A percentile compares a stretch with the other conserved stretches of the same genome.
Conservation (phyloP, 2,329 filamentous ascomycete genomes). For the Pseudogymnoascus sp. region DNA sequence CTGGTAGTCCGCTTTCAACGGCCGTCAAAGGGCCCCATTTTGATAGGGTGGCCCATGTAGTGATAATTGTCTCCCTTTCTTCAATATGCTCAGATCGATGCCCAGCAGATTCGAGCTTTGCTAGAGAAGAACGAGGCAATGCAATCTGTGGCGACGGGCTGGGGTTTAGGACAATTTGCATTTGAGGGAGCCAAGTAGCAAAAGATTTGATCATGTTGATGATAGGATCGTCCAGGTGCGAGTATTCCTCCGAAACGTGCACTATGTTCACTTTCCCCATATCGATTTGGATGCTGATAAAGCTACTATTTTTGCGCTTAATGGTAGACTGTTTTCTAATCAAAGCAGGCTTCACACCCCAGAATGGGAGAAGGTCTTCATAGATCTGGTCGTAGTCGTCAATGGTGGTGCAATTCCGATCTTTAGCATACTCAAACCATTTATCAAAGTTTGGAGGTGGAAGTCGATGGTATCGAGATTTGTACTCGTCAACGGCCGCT, state of each 20-base stretch:
- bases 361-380: constrained; percentile 28
- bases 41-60: background rate
- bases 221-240: constrained; percentile 29
- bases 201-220: constrained; percentile 36
- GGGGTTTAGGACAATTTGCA: constrained; percentile 46
- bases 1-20: background rate
- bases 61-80: constrained; percentile 2
- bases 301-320: constrained; percentile 17
- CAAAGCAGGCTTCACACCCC: constrained; percentile 24
- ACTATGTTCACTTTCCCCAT: constrained; percentile 26
- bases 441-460: constrained; percentile 23
- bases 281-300: constrained; percentile 31
- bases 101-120: background rate
- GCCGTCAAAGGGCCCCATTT: background rate
- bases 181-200: constrained; percentile 40
- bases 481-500: constrained; percentile 18
- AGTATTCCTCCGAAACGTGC: background rate
- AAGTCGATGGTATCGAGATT: constrained; percentile 15
- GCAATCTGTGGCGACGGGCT: constrained; percentile 44
- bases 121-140: constrained; percentile 22
- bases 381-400: constrained; percentile 29
- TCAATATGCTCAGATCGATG: constrained; percentile 1
- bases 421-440: constrained; percentile 29
- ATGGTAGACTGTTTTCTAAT: constrained; percentile 19
- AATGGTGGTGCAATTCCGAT: constrained; percentile 24